These are phyloP conservation scores for Kodamaea plutei DNA, from an alignment of 1,139 yeast species.

Conservation along the genomic window DNA sequence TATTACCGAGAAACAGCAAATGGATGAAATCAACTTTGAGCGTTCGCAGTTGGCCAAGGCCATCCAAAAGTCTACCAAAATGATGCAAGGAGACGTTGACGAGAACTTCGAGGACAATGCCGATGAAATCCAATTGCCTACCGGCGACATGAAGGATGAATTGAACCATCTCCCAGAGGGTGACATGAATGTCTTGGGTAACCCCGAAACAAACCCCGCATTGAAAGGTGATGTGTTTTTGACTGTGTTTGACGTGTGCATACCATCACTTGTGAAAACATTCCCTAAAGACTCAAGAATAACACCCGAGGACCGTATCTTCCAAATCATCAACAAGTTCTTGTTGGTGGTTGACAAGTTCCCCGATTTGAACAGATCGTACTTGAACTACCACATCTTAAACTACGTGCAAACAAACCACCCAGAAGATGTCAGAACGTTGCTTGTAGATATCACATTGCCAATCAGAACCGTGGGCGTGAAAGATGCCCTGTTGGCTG, in stretches of 20 bases:
- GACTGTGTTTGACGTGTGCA: slow-evolving; percentile 72
- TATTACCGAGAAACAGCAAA: slow-evolving; percentile 67
- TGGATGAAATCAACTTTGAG: slow-evolving; percentile 45
- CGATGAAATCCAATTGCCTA: slow-evolving; percentile 47
- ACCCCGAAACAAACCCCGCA: slow-evolving; percentile 84
- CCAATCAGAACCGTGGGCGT: slow-evolving; percentile 56
- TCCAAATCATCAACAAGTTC: slow-evolving; percentile 43
- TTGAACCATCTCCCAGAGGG: slow-evolving; percentile 79
- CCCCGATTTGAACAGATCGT: slow-evolving; percentile 62
- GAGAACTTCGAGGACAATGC: slow-evolving; percentile 25
- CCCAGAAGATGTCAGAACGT: slow-evolving; percentile 37
- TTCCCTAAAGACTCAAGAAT: slow-evolving; percentile 23
- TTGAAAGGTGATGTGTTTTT: slow-evolving; percentile 85
- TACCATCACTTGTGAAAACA: slow-evolving; percentile 44
- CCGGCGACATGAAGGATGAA: slow-evolving; percentile 51
- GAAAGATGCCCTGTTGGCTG: slow-evolving; percentile 45
- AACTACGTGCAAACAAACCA: slow-evolving; percentile 42
- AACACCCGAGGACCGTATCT: slow-evolving; percentile 33
- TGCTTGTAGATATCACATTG: slow-evolving; percentile 57
- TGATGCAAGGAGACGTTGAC: slow-evolving; percentile 14
- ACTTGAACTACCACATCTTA: slow-evolving; percentile 63
- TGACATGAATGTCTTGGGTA: slow-evolving; percentile 81
- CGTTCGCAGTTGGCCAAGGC: slow-evolving; percentile 25
- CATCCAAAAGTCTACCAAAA: slow-evolving; percentile 18
- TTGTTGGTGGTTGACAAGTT: slow-evolving; percentile 62